Evolutionary conservation across 2,329 filamentous ascomycete species (phyloP), one percentile per base, ranked within the genome.

Genomic region (Fusarium caatingaense): DNA sequence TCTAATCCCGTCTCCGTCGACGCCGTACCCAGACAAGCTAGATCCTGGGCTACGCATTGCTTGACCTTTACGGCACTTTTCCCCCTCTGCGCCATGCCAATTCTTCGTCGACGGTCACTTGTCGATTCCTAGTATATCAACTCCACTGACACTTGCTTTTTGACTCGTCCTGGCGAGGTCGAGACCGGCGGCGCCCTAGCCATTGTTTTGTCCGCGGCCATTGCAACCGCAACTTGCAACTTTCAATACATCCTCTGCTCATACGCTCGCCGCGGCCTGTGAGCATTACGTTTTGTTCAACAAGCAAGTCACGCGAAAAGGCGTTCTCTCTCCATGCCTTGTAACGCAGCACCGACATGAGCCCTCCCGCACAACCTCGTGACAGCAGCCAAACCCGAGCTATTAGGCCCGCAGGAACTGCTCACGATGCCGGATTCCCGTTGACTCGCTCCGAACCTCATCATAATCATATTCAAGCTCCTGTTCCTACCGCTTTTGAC

Each of bases 321-420:
- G 50, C 64, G 32, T 60, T 56, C 63, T 48, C 44, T 64, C 64
- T 66, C 68, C 60, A 73, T 76, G 69, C 61, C 64, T 75, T 74
- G 72, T 67, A 70, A 74, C 56, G 64, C 57, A 59, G 60, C 48
- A 66, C 61, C 78, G 78, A 78, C 63, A 80, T 80, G 78, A 76
- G 71, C 64, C 71, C 76, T 51, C 71, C 74, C 55, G 76, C 78
- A 69, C 72, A 74, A 67, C 63, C 71, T 72, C 73, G 71, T 65
- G 70, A 75, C 56, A 73, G 71, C 74, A 76, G 74, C 62, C 74
- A 77, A 57, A 63, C 68, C 56, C 76, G 69, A 76, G 73, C 75
- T 74, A 70, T 71, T 51, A 70, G 65, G 68, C 70, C 73, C 54
- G 61, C 53, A 37, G 56, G 72, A 30, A 58, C 71, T 68, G 69